A percentile compares a stretch with the other conserved stretches of the same genome.
These are phyloP conservation scores for Kondoa malvinella DNA, from an alignment of 768 basidiomycete species.

Conservation along the genomic window DNA sequence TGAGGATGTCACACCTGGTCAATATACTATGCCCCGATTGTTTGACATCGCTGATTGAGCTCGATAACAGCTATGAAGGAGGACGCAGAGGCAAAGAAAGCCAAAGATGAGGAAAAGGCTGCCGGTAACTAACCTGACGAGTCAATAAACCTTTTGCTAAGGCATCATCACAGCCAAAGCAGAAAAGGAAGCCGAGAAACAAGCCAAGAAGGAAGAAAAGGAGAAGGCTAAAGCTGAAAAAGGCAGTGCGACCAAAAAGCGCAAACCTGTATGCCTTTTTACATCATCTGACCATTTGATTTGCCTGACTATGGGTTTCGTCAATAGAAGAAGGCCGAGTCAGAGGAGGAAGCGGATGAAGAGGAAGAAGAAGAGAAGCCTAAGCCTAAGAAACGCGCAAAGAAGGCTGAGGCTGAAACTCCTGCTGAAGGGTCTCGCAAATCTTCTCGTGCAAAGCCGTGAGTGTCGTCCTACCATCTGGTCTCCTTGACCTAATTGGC, in stretches of 20 bases:
- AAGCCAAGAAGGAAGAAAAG: constrained; percentile 5
- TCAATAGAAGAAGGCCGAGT: not conserved
- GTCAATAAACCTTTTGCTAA: too few relatives aligned
- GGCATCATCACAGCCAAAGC: not conserved
- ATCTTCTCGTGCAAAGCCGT: not conserved
- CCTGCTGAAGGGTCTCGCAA: not conserved
- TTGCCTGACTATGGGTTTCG: not conserved
- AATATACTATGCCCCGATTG: too few relatives aligned
- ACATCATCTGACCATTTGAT: not conserved
- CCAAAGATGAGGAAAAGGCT: constrained; percentile 14
- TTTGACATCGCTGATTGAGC: not conserved
- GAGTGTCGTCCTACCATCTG: not conserved
- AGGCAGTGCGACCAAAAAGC: not conserved
- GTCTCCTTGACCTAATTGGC: not conserved
- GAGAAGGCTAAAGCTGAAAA: not conserved
- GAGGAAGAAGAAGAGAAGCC: not conserved
- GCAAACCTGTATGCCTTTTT: not conserved
- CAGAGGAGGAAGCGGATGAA: constrained; percentile 12
- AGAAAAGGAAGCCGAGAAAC: constrained; percentile 3
- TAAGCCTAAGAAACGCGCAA: constrained; percentile 7
- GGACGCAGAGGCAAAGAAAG: constrained; percentile 10
- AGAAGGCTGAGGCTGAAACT: not conserved
- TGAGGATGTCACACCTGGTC: not conserved
- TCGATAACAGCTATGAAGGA: constrained; percentile 13
- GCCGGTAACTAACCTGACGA: constrained; percentile 12